phyloP scores from a whole-genome alignment of 768 basidiomycete species.

The Amanita muscaria region DNA sequence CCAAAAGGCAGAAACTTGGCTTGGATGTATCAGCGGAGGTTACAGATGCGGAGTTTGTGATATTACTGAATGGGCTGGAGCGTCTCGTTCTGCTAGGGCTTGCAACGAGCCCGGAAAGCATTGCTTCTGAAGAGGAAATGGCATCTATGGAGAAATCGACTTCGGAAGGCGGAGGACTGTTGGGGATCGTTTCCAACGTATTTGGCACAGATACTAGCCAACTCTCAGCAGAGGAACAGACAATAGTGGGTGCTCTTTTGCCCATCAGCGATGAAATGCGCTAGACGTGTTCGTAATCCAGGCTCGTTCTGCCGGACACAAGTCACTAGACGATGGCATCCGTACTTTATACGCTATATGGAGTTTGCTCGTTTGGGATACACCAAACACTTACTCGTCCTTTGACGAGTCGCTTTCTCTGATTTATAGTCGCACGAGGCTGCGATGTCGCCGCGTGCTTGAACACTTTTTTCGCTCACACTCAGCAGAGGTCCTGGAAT shows the following conservation, averaged over 20 bases:
- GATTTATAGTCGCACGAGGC: slow-evolving; percentile 56
- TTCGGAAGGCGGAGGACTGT: slow-evolving; percentile 53
- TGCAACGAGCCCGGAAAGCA: slow-evolving; percentile 42
- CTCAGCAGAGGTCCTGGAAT: slow-evolving; percentile 76
- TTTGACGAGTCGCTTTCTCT: slow-evolving; percentile 61
- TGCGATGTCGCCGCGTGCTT: slow-evolving; percentile 68
- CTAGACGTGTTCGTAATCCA: slow-evolving; percentile 32
- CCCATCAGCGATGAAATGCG: background rate
- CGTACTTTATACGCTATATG: slow-evolving; percentile 72
- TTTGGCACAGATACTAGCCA: slow-evolving; percentile 65
- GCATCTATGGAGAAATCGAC: slow-evolving; percentile 40
- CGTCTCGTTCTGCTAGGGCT: slow-evolving; percentile 70
- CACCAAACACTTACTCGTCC: slow-evolving; percentile 36
- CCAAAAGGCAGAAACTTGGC: slow-evolving; percentile 25
- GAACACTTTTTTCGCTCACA: slow-evolving; percentile 82
- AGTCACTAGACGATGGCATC: slow-evolving; percentile 73
- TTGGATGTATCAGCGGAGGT: slow-evolving; percentile 40
- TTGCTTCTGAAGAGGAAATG: slow-evolving; percentile 49
- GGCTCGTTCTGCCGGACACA: slow-evolving; percentile 67
- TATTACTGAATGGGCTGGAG: slow-evolving; percentile 80
- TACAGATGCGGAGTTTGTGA: slow-evolving; percentile 77
- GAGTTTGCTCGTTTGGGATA: slow-evolving; percentile 48
- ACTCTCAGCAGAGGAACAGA: slow-evolving; percentile 40
- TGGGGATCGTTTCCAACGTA: slow-evolving; percentile 88
- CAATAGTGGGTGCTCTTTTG: slow-evolving; percentile 34